Conservation (phyloP, 208 protist genomes). For the Wallacemonas sp. region DNA sequence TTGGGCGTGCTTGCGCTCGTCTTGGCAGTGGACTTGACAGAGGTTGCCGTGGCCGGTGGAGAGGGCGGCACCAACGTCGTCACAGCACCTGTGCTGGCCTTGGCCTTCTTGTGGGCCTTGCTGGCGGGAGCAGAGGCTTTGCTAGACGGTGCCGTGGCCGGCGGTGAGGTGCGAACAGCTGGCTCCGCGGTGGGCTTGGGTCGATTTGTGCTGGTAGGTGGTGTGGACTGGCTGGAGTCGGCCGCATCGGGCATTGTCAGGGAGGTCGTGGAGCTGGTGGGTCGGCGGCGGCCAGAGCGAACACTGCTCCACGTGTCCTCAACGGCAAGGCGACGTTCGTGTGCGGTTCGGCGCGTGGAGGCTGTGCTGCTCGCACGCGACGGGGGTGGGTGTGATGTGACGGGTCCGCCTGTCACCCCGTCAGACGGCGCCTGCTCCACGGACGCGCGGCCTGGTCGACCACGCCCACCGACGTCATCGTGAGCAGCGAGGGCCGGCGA, state of each 20-base stretch:
- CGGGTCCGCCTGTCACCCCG: no score
- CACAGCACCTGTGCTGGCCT: no score
- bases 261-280: conserved; percentile 8
- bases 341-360: conserved; percentile 11
- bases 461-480: neutral
- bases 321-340: conserved; percentile 28
- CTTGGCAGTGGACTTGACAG: no score
- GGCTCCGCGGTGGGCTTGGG: neutral
- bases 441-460: no score
- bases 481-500: neutral
- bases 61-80: no score
- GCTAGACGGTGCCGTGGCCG: no score
- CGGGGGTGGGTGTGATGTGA: no score
- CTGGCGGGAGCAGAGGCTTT: neutral
- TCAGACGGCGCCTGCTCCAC: no score
- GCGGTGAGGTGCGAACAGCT: neutral
- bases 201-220: neutral
- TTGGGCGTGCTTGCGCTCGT: no score
- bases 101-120: neutral
- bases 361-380: conserved; percentile 23
- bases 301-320: conserved; percentile 62
- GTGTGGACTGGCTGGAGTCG: no score
- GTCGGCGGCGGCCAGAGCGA: conserved; percentile 35
- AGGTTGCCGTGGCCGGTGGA: no score
- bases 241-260: neutral